Conservation (phyloP, 2,329 filamentous ascomycete species). For the Fusarium lyarnte region DNA sequence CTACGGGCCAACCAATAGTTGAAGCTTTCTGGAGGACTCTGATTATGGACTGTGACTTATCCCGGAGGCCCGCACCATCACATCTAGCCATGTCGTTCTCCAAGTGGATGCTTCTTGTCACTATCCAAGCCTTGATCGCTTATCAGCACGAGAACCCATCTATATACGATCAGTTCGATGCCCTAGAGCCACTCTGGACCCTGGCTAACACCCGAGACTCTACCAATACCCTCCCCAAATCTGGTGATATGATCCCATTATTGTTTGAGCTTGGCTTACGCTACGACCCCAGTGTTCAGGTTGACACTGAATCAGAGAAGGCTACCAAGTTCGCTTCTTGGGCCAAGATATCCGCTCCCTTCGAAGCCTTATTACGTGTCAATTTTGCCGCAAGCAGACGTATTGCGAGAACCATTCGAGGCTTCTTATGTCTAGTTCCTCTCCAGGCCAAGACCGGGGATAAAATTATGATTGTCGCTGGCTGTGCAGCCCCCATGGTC, state of each 20-base stretch:
- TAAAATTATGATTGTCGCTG: not conserved
- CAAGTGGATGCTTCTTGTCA: not conserved
- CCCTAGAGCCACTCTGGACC: constrained; percentile 32
- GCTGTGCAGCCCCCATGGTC: constrained; percentile 22
- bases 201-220: constrained; percentile 34
- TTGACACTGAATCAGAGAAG: constrained; percentile 12
- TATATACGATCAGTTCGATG: constrained; percentile 29
- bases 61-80: not conserved
- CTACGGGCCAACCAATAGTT: not conserved
- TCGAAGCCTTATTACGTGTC: constrained; percentile 24
- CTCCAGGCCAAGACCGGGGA: constrained; percentile 20
- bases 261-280: constrained; percentile 23
- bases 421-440: constrained; percentile 34
- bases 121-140: not conserved
- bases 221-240: constrained; percentile 32
- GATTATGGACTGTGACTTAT: not conserved
- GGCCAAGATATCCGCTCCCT: constrained; percentile 24
- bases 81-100: not conserved
- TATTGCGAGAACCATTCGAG: constrained; percentile 29
- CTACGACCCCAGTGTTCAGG: not conserved
- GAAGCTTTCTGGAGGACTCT: not conserved
- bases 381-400: constrained; percentile 24
- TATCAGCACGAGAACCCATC: constrained; percentile 5
- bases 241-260: constrained; percentile 16
- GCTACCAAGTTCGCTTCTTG: constrained; percentile 3